Conservation (phyloP, 768 basidiomycete species). For the Ephemerocybe angulata region DNA sequence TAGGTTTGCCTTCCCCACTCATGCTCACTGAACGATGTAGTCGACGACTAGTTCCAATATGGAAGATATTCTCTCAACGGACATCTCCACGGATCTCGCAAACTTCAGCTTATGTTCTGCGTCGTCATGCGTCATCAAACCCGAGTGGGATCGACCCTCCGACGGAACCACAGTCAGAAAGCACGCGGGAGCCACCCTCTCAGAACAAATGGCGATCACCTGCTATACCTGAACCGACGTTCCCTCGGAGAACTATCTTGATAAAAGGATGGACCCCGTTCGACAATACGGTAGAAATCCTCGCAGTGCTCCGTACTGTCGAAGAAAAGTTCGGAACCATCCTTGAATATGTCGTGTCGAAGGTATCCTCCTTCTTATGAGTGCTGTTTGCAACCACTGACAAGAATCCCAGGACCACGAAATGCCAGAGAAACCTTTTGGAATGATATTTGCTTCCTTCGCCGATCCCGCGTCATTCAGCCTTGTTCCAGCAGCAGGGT, state of each 20-base stretch:
- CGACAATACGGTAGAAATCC: slow-evolving; percentile 46
- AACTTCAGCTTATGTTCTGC: no score
- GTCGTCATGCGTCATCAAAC: no score
- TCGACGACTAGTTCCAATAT: no score
- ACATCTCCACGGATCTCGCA: no score
- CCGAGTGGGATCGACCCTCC: no score
- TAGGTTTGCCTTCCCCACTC: no score
- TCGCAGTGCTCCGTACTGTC: slow-evolving; percentile 48
- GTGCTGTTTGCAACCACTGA: background rate
- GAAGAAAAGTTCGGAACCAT: slow-evolving; percentile 54
- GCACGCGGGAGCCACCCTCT: no score
- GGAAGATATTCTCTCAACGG: no score
- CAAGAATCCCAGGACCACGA: slow-evolving; percentile 42
- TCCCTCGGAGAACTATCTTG: slow-evolving; percentile 20
- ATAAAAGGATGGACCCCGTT: slow-evolving; percentile 40
- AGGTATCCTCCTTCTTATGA: slow-evolving; percentile 29
- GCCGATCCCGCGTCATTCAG: slow-evolving; percentile 38
- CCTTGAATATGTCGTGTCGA: slow-evolving; percentile 37
- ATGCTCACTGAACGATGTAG: no score
- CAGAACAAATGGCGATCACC: slow-evolving; percentile 10
- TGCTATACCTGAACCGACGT: background rate
- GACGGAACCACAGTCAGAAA: no score
- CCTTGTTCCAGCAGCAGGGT: slow-evolving; percentile 28
- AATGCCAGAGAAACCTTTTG: slow-evolving; percentile 39
- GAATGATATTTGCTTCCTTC: slow-evolving; percentile 43